phyloP scores from a whole-genome alignment of 1,139 yeast genomes.

The Taphrina wiesneri region DNA sequence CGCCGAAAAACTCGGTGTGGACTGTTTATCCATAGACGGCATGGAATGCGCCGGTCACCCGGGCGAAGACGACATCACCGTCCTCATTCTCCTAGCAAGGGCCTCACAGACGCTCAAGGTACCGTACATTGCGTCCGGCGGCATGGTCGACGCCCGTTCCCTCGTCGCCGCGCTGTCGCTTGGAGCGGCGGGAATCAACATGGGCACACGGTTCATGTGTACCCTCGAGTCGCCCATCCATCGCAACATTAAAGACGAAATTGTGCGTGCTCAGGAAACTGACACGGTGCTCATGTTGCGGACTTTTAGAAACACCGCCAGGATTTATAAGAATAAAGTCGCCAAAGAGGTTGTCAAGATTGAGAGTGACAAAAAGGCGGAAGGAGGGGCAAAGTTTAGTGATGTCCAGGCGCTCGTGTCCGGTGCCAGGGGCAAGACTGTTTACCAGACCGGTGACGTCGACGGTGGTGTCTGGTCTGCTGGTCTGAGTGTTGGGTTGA shows the following conservation, averaged over 20 bases:
- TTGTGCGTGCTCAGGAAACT: conserved; percentile 44
- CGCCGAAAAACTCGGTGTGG: conserved; percentile 46
- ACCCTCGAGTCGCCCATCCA: conserved; percentile 47
- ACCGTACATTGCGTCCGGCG: conserved; percentile 47
- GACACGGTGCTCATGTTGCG: conserved; percentile 45
- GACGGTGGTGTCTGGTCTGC: conserved; percentile 47
- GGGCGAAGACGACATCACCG: conserved; percentile 46
- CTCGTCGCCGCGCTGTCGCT: conserved; percentile 47
- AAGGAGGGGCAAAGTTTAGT: conserved; percentile 41
- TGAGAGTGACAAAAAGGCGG: conserved; percentile 41
- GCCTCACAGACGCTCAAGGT: conserved; percentile 44
- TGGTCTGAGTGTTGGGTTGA: conserved; percentile 44
- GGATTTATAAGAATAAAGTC: conserved; percentile 45
- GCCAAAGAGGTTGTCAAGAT: conserved; percentile 44
- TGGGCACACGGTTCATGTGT: conserved; percentile 47
- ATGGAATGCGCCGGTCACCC: conserved; percentile 49
- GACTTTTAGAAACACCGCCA: conserved; percentile 45
- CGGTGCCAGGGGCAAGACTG: conserved; percentile 45
- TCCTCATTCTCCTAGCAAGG: conserved; percentile 44
- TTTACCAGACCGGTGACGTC: conserved; percentile 45
- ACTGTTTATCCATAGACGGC: conserved; percentile 47
- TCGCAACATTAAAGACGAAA: conserved; percentile 44
- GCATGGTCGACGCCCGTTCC: conserved; percentile 47
- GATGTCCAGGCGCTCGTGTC: conserved; percentile 44
- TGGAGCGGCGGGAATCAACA: conserved; percentile 46